A percentile compares a stretch with the other conserved stretches of the same genome.
phyloP scores from a whole-genome alignment of 345 rosid genomes.

The Salix caprea region DNA sequence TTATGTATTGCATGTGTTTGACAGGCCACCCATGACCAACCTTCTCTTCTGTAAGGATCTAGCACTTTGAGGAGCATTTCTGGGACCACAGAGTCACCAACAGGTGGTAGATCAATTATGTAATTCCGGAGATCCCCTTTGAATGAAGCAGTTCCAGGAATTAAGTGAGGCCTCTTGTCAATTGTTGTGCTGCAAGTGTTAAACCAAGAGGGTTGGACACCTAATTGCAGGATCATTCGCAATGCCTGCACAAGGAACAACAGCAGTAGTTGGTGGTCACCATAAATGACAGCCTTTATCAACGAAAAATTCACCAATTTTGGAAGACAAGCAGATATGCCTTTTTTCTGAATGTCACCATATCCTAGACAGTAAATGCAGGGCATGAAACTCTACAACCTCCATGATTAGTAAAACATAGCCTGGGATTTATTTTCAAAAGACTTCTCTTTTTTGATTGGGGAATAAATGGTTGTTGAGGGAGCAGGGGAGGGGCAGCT shows the following conservation, averaged over 20 bases:
- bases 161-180: constrained; percentile 68
- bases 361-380: constrained; percentile 1
- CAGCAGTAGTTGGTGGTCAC: neutral
- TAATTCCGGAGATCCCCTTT: constrained; percentile 76
- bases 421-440: neutral
- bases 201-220: constrained; percentile 95
- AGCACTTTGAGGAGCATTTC: constrained; percentile 95
- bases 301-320: neutral
- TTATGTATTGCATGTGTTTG: neutral
- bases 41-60: constrained; percentile 85
- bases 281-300: neutral
- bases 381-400: neutral
- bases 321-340: neutral
- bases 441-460: neutral
- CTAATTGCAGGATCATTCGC: constrained; percentile 92
- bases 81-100: constrained; percentile 89
- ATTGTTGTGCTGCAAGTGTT: constrained; percentile 68
- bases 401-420: neutral
- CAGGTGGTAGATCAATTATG: constrained; percentile 72
- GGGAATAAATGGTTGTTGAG: neutral
- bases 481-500: no score
- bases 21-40: constrained; percentile 26
- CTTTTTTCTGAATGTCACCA: neutral
- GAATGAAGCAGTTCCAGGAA: constrained; percentile 65
- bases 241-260: constrained; percentile 55